Conservation (phyloP, 805 yeast species). For the Myxozyma vanderwaltii region DNA sequence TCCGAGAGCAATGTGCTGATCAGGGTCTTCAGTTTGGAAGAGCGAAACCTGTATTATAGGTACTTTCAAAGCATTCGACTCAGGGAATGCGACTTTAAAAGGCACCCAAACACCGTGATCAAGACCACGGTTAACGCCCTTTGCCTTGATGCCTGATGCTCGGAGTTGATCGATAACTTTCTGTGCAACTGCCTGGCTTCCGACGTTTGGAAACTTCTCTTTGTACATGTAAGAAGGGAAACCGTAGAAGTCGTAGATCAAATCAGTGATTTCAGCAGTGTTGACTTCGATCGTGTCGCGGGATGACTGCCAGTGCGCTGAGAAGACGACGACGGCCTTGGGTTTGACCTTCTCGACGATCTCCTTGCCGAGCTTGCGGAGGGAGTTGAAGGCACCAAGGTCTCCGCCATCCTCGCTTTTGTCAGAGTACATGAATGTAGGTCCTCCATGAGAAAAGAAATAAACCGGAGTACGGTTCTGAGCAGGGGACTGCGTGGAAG, state of each 20-base stretch:
- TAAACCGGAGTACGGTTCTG: conserved; percentile 52
- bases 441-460: conserved; percentile 84
- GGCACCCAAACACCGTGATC: conserved; percentile 86
- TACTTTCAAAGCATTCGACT: conserved; percentile 41
- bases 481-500: not conserved
- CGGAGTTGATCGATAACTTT: conserved; percentile 49
- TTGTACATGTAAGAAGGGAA: conserved; percentile 67
- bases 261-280: conserved; percentile 50
- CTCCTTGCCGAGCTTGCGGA: conserved; percentile 53
- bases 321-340: conserved; percentile 63
- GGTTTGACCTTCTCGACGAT: conserved; percentile 59
- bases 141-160: conserved; percentile 49
- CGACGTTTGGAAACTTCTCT: conserved; percentile 60
- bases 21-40: conserved; percentile 46
- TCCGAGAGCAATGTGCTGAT: conserved; percentile 54
- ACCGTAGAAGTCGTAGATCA: conserved; percentile 75
- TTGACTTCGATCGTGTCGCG: conserved; percentile 28
- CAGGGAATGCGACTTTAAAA: conserved; percentile 24
- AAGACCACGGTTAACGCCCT: conserved; percentile 57
- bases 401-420: conserved; percentile 48
- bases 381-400: conserved; percentile 61
- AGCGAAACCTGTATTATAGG: conserved; percentile 51
- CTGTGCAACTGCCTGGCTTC: conserved; percentile 49
- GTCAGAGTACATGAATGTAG: conserved; percentile 66
- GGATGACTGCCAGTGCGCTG: conserved; percentile 75